These are phyloP conservation scores for Phycomyces nitens DNA, from an alignment of 192 early-diverging fungal genomes.

Conservation along the genomic window DNA sequence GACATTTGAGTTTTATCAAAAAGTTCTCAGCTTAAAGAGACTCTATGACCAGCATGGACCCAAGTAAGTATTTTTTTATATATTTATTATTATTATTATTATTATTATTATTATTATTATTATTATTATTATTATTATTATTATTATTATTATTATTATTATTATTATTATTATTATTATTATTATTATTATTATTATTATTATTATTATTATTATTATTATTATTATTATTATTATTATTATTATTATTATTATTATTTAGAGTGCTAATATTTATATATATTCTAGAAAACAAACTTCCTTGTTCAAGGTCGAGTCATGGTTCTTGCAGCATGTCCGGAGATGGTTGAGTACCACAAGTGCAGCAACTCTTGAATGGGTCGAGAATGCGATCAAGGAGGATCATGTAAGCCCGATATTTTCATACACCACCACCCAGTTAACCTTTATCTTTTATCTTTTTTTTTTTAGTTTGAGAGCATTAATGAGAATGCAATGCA, in stretches of 20 bases:
- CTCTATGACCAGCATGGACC: constrained; percentile 46
- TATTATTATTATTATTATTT: too few relatives aligned
- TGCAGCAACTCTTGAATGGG: constrained; percentile 64
- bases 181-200: background rate
- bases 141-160: background rate
- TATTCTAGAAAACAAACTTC: constrained; percentile 28
- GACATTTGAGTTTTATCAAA: constrained; percentile 52
- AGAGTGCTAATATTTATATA: background rate
- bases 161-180: background rate
- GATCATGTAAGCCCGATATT: constrained; percentile 51
- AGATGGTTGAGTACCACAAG: constrained; percentile 63
- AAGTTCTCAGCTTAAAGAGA: constrained; percentile 39
- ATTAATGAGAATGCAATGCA: constrained; percentile 49
- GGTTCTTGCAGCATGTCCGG: constrained; percentile 66
- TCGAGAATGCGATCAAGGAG: constrained; percentile 54
- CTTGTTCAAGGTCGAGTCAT: constrained; percentile 65
- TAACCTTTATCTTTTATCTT: background rate
- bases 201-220: background rate
- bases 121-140: background rate
- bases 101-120: background rate
- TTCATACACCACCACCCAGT: too few relatives aligned
- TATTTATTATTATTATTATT: background rate
- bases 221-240: background rate
- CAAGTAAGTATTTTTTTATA: constrained; percentile 32
- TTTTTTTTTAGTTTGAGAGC: constrained; percentile 46